Conservation (phyloP, 257 asterid genomes). For the Henckelia pumila region DNA sequence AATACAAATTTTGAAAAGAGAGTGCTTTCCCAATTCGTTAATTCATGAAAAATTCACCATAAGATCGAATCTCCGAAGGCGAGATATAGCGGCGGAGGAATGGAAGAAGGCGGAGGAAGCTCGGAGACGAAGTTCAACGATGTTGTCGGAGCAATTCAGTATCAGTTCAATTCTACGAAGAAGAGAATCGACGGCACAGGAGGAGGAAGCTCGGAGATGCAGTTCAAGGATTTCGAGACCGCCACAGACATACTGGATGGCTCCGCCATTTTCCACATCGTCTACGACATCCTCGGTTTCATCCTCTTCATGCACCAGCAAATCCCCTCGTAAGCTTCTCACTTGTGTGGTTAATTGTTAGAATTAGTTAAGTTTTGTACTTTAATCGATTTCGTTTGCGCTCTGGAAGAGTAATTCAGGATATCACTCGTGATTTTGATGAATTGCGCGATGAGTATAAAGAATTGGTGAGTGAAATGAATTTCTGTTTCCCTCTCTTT, state of each 20-base stretch:
- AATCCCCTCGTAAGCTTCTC: constrained; percentile 70
- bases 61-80: no score
- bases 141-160: constrained; percentile 7
- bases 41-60: no score
- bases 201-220: constrained; percentile 56
- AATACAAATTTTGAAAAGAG: no score
- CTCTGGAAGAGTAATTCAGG: constrained; percentile 65
- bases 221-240: constrained; percentile 44
- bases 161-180: background rate
- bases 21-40: no score
- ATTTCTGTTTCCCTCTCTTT: background rate
- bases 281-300: constrained; percentile 64
- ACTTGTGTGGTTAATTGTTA: background rate
- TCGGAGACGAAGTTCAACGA: constrained; percentile 31
- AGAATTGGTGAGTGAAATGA: constrained; percentile 53
- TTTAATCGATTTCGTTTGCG: constrained; percentile 17
- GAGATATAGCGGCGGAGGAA: no score
- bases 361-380: background rate
- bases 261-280: constrained; percentile 72
- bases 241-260: constrained; percentile 46
- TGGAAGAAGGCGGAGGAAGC: constrained; percentile 30
- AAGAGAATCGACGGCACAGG: constrained; percentile 1
- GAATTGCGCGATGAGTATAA: constrained; percentile 53
- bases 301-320: constrained; percentile 94
- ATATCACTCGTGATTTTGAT: constrained; percentile 67